phyloP scores from a whole-genome alignment of 352 stramenopile genomes.

The Pythium dissotocum region DNA sequence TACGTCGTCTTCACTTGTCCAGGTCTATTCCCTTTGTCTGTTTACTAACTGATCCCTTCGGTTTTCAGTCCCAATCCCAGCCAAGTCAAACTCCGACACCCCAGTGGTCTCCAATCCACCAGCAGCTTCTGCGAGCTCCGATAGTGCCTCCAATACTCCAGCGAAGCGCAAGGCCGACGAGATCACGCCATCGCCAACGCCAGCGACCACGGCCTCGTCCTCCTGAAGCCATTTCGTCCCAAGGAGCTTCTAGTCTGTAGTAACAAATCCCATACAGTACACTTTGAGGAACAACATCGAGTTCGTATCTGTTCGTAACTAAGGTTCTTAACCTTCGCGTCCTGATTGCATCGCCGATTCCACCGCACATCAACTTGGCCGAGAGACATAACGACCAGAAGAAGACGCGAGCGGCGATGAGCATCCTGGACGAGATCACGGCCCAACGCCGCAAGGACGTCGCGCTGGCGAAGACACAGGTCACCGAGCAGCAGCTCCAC shows the following conservation, averaged over 20 bases:
- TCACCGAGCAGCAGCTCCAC: constrained; percentile 52
- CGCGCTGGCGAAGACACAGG: constrained; percentile 47
- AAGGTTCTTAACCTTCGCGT: too few species aligned
- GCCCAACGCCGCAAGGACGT: constrained; percentile 71
- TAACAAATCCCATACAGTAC: constrained; percentile 18
- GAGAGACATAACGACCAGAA: not conserved
- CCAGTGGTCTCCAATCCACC: not conserved
- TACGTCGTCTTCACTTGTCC: constrained; percentile 25
- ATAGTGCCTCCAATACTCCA: constrained; percentile 26
- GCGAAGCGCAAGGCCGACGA: constrained; percentile 59
- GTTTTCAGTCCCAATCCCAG: constrained; percentile 16
- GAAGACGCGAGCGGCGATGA: constrained; percentile 27
- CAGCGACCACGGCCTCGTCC: constrained; percentile 1
- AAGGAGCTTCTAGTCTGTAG: not conserved
- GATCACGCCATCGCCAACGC: constrained; percentile 35
- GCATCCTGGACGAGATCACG: constrained; percentile 82
- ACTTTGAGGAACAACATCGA: constrained; percentile 1
- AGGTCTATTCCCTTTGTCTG: not conserved
- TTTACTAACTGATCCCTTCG: not conserved
- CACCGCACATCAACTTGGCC: not conserved
- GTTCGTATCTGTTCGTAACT: not conserved
- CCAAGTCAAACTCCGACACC: constrained; percentile 16
- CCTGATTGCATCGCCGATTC: not conserved
- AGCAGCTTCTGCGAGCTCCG: not conserved
- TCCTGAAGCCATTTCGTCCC: constrained; percentile 10